Evolutionary conservation across 495 filamentous ascomycete species (phyloP), one percentile per base, ranked within the genome.

Genomic region (Evernia prunastri): DNA sequence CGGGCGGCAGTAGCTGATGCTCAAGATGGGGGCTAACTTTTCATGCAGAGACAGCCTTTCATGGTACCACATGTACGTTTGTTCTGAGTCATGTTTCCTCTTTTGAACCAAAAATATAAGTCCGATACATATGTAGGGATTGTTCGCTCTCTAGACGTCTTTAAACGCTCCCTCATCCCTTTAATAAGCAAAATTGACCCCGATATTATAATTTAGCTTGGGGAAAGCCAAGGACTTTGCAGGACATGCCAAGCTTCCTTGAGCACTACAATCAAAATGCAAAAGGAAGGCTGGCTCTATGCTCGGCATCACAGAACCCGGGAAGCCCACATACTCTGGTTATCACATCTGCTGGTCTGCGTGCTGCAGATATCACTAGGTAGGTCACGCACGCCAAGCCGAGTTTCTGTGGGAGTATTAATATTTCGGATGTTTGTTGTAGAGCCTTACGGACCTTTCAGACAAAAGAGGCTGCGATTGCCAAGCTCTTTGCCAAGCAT

Each of bases 401-500:
- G 49, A 31, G 17, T 5, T 20, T 7, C 31, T 7, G 49, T 29
- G 33, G 27, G 27, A 9, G 11, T 31, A 25, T 49, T 40, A 15
- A 37, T 33, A 11, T 43, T 47, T 37, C 29, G 47, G 49, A 45
- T 69, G 45, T 59, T n/a, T 61, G 59, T 33, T 62, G 5, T 39
- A 91, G 91, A 67, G 81, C 85, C 8, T 76, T 97, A 23, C 85
- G 89, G 40, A 81, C 82, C 60, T 96, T 91, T 71, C 87, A 91
- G 68, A 86, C 80, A 18, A 92, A 92, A 72, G 83, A 89, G 27
- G 84, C 81, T 33, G 78, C 80, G 53, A 86, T 97, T 4, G 91
- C 89, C 29, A 98, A 98, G 74, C 80, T 97, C 58, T 98, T 98
- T 73, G 93, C 95, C 11, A 98, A 98, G 72, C 94, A 98, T 67